Conservation (phyloP, 108 stramenopile genomes). For the Cyclotella atomus region DNA sequence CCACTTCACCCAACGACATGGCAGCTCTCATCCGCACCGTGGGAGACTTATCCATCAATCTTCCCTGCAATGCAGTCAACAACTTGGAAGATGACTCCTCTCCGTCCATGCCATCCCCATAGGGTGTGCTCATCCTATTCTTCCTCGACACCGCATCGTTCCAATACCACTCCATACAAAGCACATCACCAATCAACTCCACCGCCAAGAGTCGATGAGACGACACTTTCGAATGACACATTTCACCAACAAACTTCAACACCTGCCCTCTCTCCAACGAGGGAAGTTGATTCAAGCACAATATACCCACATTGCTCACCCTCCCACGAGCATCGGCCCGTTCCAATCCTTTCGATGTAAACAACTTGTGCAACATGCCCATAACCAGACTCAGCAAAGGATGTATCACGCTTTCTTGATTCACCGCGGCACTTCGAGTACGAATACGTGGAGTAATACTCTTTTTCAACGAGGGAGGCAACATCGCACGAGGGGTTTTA, state of each 20-base stretch:
- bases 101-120: neutral
- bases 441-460: conserved; percentile 43
- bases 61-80: conserved; percentile 62
- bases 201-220: conserved; percentile 73
- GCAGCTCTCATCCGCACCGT: conserved; percentile 79
- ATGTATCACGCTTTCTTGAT: conserved; percentile 19
- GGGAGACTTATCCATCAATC: conserved; percentile 73
- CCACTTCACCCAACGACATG: conserved; percentile 52
- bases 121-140: neutral
- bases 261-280: conserved; percentile 55
- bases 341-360: conserved; percentile 71
- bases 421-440: conserved; percentile 12
- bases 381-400: conserved; percentile 59
- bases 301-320: conserved; percentile 42
- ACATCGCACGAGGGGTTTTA: neutral
- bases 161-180: conserved; percentile 70
- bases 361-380: conserved; percentile 77
- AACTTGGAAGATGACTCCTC: conserved; percentile 1
- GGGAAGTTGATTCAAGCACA: conserved; percentile 56
- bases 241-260: conserved; percentile 61
- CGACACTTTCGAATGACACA: conserved; percentile 75
- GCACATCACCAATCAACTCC: conserved; percentile 66
- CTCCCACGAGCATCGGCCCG: conserved; percentile 56
- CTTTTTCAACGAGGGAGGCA: conserved; percentile 54
- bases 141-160: conserved; percentile 23